Base-by-base conservation (phyloP, 495 filamentous ascomycete species). In the Hypomontagnella monticulosa region DNA sequence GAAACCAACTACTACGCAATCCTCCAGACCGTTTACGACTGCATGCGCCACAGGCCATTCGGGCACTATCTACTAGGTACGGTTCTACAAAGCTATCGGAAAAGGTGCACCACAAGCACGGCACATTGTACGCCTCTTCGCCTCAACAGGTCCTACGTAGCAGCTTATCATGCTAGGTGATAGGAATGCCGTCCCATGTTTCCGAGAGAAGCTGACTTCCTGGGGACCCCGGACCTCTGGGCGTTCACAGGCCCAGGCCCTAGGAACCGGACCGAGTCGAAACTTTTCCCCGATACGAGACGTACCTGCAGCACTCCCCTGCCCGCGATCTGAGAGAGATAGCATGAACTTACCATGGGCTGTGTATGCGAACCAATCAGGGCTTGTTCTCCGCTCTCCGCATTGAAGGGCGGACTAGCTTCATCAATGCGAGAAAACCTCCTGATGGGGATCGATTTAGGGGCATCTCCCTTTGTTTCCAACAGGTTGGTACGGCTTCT, bases 221-320 rank as follows among this genome's bases (percentile, higher is more conserved):
- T 67, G 52, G 38, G 63, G 43, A 11, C 64, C 63, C 57, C 64
- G 57, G 65, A 67, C 2, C 42, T 55, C 36, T 67, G 52, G 52
- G 58, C 57, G 42, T 57, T 36, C 52, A 56, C 30, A 51, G 38
- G 63, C 40, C 64, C 64, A 67, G 64, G 37, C 59, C 54, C 55
- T 49, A 56, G 65, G 48, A 68, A 55, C 59, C 50, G 60, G 49
- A 50, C 65, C 59, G 60, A 61, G 61, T 70, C 62, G 62, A 70
- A 69, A 69, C 66, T 65, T 69, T 66, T 53, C 56, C 66, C 61
- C 56, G 61, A 62, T 56, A 61, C 61, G 49, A 62, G 57, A 65
- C 52, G 67, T 70, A 70, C 67, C 67, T 70, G 67, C 67, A 66
- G 57, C 61, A 59, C 37, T 36, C 61, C 67, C 61, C 62, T 66